phyloP scores from a whole-genome alignment of 352 stramenopile genomes.

The Pythium utonaiense region DNA sequence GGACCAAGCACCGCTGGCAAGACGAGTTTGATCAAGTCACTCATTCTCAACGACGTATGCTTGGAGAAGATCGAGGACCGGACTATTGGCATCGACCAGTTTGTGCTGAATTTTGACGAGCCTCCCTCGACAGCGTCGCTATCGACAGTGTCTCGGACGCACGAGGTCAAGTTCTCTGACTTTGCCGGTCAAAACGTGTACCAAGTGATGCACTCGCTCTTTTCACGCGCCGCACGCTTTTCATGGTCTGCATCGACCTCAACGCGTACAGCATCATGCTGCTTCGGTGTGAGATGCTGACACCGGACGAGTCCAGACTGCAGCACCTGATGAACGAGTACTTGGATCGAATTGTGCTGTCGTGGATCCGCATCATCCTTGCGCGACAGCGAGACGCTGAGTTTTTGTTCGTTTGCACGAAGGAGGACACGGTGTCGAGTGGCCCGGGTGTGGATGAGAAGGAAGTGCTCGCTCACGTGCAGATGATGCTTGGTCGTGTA shows the following conservation, averaged over 20 bases:
- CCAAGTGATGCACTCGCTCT: conserved; percentile 6
- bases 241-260: conserved; percentile 4
- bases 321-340: background rate
- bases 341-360: background rate
- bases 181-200: conserved; percentile 8
- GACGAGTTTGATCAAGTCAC: conserved; percentile 10
- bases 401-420: conserved; percentile 4
- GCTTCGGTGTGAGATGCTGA: background rate
- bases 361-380: conserved; percentile 2
- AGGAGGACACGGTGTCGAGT: background rate
- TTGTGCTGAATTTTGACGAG: background rate
- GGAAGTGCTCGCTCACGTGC: background rate
- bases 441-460: background rate
- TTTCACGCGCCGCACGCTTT: conserved; percentile 8
- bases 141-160: no score
- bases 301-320: background rate
- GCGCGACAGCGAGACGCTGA: conserved; percentile 3
- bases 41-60: background rate
- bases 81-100: background rate
- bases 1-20: conserved; percentile 24
- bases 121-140: background rate
- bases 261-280: background rate
- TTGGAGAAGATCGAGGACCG: conserved; percentile 15
- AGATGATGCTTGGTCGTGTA: background rate
- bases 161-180: conserved; percentile 9